phyloP scores from a whole-genome alignment of 2,329 filamentous ascomycete species.

The Shiraia sp. region DNA sequence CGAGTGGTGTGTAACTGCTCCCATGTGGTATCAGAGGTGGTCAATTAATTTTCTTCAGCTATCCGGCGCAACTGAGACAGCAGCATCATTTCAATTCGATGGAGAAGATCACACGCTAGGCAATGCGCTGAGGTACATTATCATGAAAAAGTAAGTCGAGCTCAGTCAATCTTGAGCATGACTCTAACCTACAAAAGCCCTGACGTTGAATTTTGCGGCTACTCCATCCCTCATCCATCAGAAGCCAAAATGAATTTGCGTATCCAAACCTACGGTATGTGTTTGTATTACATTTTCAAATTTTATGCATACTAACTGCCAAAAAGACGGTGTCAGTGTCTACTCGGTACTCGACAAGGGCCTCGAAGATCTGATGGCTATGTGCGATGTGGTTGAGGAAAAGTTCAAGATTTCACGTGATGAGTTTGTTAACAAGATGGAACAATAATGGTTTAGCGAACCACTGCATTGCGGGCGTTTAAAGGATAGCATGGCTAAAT shows the following conservation, averaged over 20 bases:
- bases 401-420: constrained; percentile 77
- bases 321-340: constrained; percentile 73
- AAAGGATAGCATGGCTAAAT: constrained; percentile 15
- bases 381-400: constrained; percentile 92
- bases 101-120: constrained; percentile 94
- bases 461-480: constrained; percentile 41
- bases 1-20: constrained; percentile 44
- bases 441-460: constrained; percentile 15
- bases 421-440: constrained; percentile 55
- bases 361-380: constrained; percentile 81
- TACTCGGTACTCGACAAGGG: constrained; percentile 89
- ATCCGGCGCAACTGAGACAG: constrained; percentile 79
- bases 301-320: neutral
- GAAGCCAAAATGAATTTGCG: constrained; percentile 96
- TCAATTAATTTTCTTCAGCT: constrained; percentile 59
- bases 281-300: constrained; percentile 5
- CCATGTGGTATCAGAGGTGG: neutral
- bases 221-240: constrained; percentile 95
- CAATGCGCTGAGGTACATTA: constrained; percentile 90
- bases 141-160: constrained; percentile 89
- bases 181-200: constrained; percentile 61
- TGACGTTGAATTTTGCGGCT: constrained; percentile 96
- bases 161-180: neutral
- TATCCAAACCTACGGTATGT: constrained; percentile 90
- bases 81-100: constrained; percentile 92